phyloP scores from a whole-genome alignment of 164 flowering plant genomes.

The Akebia trifoliata region DNA sequence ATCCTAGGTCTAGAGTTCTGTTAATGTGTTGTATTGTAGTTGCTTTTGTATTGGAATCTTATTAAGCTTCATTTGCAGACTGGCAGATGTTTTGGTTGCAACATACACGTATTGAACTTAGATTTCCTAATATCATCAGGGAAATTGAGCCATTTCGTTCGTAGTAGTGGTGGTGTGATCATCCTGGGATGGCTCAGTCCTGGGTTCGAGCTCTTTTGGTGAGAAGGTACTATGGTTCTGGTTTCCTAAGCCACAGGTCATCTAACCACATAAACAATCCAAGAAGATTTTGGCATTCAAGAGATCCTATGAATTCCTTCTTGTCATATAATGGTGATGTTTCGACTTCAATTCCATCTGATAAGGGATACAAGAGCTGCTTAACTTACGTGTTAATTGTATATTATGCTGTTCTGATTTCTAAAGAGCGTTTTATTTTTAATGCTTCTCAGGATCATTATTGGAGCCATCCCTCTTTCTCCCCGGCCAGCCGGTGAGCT shows the following conservation, averaged over 20 bases:
- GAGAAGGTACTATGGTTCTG: slow-evolving; percentile 7
- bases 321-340: neutral
- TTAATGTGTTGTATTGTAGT: neutral
- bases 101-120: neutral
- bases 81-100: neutral
- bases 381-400: neutral
- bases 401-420: neutral
- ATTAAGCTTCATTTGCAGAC: neutral
- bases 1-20: neutral
- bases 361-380: neutral
- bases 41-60: neutral
- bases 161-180: neutral
- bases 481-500: neutral
- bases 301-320: neutral
- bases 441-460: slow-evolving; percentile 8
- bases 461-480: neutral
- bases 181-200: slow-evolving; percentile 10
- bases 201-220: slow-evolving; percentile 8
- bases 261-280: neutral
- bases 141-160: neutral
- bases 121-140: slow-evolving; percentile 5
- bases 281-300: slow-evolving; percentile 6
- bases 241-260: neutral
- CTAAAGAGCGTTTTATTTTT: neutral
- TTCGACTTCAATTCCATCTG: neutral